Conservation (phyloP, 805 yeast species). For the Sungouiella thailandica region DNA sequence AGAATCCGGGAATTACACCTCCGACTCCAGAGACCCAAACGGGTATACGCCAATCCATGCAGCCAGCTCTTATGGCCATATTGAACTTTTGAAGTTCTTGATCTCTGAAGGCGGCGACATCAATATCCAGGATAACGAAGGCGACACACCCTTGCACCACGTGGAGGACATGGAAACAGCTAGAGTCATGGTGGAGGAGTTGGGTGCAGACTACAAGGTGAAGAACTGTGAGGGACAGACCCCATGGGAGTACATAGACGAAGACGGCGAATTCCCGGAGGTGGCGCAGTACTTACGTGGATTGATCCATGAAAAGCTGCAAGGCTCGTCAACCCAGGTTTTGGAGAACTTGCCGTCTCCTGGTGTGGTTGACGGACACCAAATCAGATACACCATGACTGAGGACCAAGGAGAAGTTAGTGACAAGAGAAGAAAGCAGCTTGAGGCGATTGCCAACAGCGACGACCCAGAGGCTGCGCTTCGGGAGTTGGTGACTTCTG, state of each 20-base stretch:
- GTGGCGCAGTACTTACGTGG: constrained; percentile 57
- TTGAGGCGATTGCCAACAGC: constrained; percentile 70
- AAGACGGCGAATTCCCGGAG: constrained; percentile 83
- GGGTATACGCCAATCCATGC: constrained; percentile 98
- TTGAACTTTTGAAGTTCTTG: constrained; percentile 57
- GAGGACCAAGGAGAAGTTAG: constrained; percentile 41
- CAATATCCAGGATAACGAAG: constrained; percentile 79
- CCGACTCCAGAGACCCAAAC: constrained; percentile 80
- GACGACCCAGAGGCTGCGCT: constrained; percentile 79
- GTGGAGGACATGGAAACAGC: constrained; percentile 72
- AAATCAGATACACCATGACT: constrained; percentile 55
- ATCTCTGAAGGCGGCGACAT: constrained; percentile 67
- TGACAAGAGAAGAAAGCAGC: constrained; percentile 50
- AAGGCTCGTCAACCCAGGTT: constrained; percentile 13
- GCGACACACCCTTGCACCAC: constrained; percentile 94
- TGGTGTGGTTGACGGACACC: constrained; percentile 41
- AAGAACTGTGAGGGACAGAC: constrained; percentile 74
- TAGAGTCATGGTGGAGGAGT: constrained; percentile 56
- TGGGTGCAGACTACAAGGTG: constrained; percentile 59
- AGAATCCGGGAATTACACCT: constrained; percentile 44
- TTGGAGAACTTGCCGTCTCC: constrained; percentile 29
- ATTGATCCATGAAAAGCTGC: constrained; percentile 28
- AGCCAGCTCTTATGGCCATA: constrained; percentile 89
- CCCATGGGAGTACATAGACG: constrained; percentile 67
- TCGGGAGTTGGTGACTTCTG: constrained; percentile 59